These are phyloP conservation scores for Raffaelea arxii DNA, from an alignment of 2,329 filamentous ascomycete genomes.

Conservation along the genomic window DNA sequence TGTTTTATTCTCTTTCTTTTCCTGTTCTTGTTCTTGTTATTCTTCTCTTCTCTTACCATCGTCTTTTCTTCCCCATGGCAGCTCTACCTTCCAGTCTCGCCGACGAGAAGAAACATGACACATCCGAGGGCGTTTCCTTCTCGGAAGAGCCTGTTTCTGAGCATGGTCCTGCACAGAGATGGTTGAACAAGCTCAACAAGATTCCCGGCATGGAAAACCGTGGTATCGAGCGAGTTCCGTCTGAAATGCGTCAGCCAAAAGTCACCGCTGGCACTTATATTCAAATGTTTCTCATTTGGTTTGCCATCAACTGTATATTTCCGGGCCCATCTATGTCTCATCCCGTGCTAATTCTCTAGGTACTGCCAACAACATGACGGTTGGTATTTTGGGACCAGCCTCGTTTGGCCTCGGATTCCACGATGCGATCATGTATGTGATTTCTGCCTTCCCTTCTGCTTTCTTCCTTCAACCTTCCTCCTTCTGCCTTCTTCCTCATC, in stretches of 20 bases:
- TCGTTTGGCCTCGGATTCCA: conserved; percentile 19
- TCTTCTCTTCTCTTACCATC: not conserved
- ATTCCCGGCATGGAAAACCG: conserved; percentile 10
- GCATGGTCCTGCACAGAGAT: not conserved
- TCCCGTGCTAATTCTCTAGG: too few relatives aligned
- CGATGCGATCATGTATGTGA: conserved; percentile 18
- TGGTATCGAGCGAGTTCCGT: conserved; percentile 6
- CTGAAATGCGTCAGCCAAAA: conserved; percentile 21
- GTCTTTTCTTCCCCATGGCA: not conserved
- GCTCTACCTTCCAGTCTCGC: not conserved
- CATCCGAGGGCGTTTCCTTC: not conserved
- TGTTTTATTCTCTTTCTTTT: not conserved
- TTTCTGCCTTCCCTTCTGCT: not conserved
- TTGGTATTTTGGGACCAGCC: conserved; percentile 20
- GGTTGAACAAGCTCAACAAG: conserved; percentile 2
- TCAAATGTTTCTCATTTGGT: conserved; percentile 32
- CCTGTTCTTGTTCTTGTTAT: not conserved
- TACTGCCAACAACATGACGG: conserved; percentile 31
- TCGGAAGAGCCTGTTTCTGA: not conserved
- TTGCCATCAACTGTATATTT: conserved; percentile 33
- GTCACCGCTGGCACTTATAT: conserved; percentile 24
- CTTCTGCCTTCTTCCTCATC: conserved; percentile 10
- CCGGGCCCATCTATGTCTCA: too few relatives aligned
- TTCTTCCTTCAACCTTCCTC: conserved; percentile 8
- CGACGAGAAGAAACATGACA: not conserved